Percentiles rank a stretch among this genome's conserved stretches.
Conservation (phyloP, 169 alveolate species). For the Plasmodium coatneyi region DNA sequence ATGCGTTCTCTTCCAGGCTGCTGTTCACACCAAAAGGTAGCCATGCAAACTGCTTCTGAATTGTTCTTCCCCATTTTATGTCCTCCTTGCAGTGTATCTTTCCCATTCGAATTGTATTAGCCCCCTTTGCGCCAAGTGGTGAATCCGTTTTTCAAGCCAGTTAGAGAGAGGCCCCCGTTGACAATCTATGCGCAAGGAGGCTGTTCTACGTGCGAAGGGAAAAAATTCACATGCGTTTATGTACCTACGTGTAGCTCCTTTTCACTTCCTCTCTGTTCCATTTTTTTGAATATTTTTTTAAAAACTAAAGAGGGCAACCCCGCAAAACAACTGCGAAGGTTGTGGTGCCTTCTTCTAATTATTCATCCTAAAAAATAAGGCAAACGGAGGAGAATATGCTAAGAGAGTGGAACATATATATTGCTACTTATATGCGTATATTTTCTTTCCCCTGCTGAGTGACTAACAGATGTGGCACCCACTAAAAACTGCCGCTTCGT, state of each 20-base stretch:
- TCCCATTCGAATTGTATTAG: constrained; percentile 1
- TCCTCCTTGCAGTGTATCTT: background rate
- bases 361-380: background rate
- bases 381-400: background rate
- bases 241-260: background rate
- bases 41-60: background rate
- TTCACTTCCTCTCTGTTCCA: background rate
- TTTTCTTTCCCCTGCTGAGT: background rate
- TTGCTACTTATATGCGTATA: background rate
- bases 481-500: background rate
- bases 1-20: background rate
- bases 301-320: background rate
- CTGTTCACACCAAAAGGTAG: background rate
- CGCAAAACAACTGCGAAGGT: background rate
- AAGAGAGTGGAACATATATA: background rate
- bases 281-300: background rate
- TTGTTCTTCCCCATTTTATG: background rate
- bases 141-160: background rate
- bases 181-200: background rate
- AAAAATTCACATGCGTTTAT: background rate
- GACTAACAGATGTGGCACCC: background rate
- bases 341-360: background rate
- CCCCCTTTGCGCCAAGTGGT: background rate
- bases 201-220: background rate
- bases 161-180: background rate